Evolutionary conservation across 2,329 filamentous ascomycete species (phyloP), one percentile per base, ranked within the genome.

Genomic region (Trichoderma koningiopsis): DNA sequence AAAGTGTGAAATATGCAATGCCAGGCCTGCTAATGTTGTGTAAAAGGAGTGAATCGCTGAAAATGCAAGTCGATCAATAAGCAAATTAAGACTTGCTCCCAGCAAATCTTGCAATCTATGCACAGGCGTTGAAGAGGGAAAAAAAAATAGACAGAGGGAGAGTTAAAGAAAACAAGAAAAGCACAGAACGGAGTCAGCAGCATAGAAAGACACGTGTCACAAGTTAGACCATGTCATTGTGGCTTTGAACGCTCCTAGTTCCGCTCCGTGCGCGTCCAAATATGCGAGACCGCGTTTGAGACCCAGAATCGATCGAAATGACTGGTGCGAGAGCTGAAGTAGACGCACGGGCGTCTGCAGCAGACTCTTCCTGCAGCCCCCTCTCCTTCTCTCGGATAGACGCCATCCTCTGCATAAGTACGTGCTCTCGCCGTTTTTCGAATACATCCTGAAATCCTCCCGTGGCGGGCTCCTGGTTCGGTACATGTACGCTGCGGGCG

Each of bases 401-500:
- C 1, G 78, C 78, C 49, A 81, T 77, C 3, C 80, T 78, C 2
- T 79, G 77, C 6, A 78, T 78, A 0, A 75, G 76, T 5, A 77
- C 64, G 3, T 78, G 75, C 4, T 82, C 76, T 40, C 79, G 79
- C 33, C 83, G 82, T 56, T 76, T 79, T 33, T 81, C 80, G 60
- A 84, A 85, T 0, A 85, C 81, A 64, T 85, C 81, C 68, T 82
- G 78, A 77, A 83, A 83, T 72, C 85, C 78, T 47, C 78, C 77
- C 59, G 81, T 75, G 14, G 72, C 73, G 14, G 74, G 73, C 49
- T 81, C 80, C 27, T 77, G 77, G 5, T 76, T 69, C 14, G 77
- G 73, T 19, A 75, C 47, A 4, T 71, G 55, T 6, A 75, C 43
- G 5, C 71, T 58, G 11, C 70, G 71, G 0, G 69, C 43, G 35